A percentile compares a stretch with the other conserved stretches of the same genome.
phyloP scores from a whole-genome alignment of 1,284 basidiomycete species.

The Cystobasidiaceae sp. region DNA sequence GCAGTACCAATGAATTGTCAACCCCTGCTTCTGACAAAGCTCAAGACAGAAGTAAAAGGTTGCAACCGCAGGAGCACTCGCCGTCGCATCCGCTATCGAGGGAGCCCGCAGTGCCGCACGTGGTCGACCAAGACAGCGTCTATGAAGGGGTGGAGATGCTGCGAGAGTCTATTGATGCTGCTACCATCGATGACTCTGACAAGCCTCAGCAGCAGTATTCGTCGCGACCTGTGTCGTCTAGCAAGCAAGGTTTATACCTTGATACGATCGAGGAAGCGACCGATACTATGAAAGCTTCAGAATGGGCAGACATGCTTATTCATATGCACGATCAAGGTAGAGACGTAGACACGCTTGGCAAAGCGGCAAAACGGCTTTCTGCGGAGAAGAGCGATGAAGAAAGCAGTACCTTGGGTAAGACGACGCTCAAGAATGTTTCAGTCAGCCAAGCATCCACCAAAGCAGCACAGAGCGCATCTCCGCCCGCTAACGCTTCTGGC shows the following conservation, averaged over 20 bases:
- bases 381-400: constrained; percentile 17
- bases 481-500: no score
- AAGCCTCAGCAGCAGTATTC: neutral
- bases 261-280: neutral
- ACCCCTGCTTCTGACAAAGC: constrained; percentile 9
- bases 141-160: constrained; percentile 24
- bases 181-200: constrained; percentile 7
- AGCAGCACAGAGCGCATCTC: neutral
- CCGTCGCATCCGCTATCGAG: neutral
- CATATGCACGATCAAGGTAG: neutral
- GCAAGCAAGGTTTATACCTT: neutral
- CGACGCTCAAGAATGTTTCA: neutral
- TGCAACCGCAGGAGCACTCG: neutral
- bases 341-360: neutral
- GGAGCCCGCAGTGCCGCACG: neutral
- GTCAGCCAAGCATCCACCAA: neutral
- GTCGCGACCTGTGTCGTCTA: neutral
- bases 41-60: neutral
- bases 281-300: constrained; percentile 13
- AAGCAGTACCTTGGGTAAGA: constrained; percentile 25
- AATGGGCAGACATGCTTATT: constrained; percentile 17
- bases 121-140: constrained; percentile 15
- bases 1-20: constrained; percentile 14
- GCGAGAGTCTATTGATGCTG: constrained; percentile 23
- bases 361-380: neutral